Evolutionary conservation across 2,329 filamentous ascomycete genomes (phyloP).

Genomic region (Exophiala sp.): DNA sequence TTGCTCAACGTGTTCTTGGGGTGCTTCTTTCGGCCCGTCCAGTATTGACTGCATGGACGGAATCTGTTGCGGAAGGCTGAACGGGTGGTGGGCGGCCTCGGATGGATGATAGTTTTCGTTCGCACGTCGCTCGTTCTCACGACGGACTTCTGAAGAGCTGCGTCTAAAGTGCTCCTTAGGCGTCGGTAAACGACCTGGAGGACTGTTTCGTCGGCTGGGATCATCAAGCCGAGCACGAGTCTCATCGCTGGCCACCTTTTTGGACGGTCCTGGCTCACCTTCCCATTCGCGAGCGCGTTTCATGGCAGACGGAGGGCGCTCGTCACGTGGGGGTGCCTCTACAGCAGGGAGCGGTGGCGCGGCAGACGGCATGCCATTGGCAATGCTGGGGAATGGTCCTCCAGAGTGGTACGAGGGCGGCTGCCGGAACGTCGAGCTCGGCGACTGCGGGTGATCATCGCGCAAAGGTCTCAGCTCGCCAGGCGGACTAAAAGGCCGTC

Average conservation of each 20-base stretch:
- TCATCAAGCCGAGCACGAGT: constrained; percentile 81
- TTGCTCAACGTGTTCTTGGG: constrained; percentile 61
- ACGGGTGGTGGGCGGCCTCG: constrained; percentile 81
- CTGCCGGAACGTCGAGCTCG: constrained; percentile 76
- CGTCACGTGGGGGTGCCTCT: constrained; percentile 61
- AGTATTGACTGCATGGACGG: constrained; percentile 55
- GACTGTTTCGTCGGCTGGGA: constrained; percentile 67
- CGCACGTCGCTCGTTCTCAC: constrained; percentile 59
- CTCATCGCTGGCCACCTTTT: constrained; percentile 87
- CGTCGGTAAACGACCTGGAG: constrained; percentile 53
- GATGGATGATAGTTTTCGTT: constrained; percentile 84
- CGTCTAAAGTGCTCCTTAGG: constrained; percentile 67
- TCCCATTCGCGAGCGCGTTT: constrained; percentile 95
- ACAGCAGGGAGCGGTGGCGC: constrained; percentile 48
- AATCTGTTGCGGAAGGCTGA: constrained; percentile 49
- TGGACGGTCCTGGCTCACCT: constrained; percentile 60
- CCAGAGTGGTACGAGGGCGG: constrained; percentile 75
- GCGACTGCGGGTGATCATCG: constrained; percentile 84
- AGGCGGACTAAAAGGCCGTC: constrained; percentile 68
- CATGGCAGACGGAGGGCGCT: constrained; percentile 70
- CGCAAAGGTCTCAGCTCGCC: constrained; percentile 75
- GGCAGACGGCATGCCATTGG: constrained; percentile 57
- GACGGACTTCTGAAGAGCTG: constrained; percentile 61
- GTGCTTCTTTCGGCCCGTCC: constrained; percentile 52
- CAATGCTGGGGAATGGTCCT: constrained; percentile 60